A percentile compares a stretch with the other conserved stretches of the same genome.
Conservation (phyloP, 768 basidiomycete genomes). For the Nidularia pulvinata region DNA sequence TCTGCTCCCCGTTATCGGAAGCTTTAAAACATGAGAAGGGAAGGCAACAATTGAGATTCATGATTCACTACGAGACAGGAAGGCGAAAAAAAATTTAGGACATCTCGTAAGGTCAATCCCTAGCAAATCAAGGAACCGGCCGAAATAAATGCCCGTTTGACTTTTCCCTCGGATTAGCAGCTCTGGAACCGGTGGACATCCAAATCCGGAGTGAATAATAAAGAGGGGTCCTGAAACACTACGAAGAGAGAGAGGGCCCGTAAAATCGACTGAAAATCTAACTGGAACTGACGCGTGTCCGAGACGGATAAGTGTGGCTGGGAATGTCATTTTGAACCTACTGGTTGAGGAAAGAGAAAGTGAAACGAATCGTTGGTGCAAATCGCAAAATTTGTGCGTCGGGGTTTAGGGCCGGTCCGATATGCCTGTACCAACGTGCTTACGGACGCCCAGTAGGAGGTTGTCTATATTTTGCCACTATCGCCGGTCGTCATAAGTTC, state of each 20-base stretch:
- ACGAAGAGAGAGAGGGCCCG: background rate
- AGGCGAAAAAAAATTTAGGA: constrained; percentile 33
- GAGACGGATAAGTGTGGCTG: too few species aligned
- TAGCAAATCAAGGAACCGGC: constrained; percentile 33
- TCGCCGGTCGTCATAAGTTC: too few species aligned
- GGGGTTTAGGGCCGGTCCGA: constrained; percentile 11
- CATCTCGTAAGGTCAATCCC: constrained; percentile 64
- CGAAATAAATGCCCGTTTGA: constrained; percentile 56
- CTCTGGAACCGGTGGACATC: constrained; percentile 42
- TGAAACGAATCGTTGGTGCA: background rate
- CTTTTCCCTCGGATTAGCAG: constrained; percentile 54
- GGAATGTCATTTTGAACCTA: too few species aligned
- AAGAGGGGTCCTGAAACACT: background rate
- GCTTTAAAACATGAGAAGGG: too few species aligned
- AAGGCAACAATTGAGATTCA: background rate
- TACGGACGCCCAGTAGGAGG: too few species aligned
- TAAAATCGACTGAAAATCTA: too few species aligned
- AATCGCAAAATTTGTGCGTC: constrained; percentile 4
- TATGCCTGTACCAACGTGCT: background rate
- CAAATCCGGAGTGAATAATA: constrained; percentile 48
- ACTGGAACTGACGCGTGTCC: too few species aligned
- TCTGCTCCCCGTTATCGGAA: too few species aligned
- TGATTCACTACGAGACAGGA: background rate
- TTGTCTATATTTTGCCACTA: too few species aligned
- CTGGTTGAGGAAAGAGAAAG: background rate